phyloP scores from a whole-genome alignment of 768 basidiomycete species.

The Lactarius quietus region DNA sequence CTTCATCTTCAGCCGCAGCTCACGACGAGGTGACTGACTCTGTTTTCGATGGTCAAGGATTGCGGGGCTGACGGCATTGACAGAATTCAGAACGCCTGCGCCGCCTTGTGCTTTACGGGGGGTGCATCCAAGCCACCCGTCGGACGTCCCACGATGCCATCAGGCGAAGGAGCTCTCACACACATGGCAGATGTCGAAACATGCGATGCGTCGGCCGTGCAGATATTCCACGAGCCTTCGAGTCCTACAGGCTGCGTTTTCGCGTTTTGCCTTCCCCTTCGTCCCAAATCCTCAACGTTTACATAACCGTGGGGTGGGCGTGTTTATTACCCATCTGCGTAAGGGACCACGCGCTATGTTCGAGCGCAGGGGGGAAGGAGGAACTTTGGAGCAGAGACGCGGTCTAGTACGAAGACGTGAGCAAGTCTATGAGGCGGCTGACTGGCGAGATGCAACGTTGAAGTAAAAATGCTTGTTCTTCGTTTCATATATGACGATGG shows the following conservation, averaged over 20 bases:
- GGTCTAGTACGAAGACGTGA: slow-evolving; percentile 44
- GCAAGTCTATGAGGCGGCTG: slow-evolving; percentile 40
- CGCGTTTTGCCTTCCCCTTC: neutral
- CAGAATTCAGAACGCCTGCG: slow-evolving; percentile 60
- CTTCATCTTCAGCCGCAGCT: slow-evolving; percentile 92
- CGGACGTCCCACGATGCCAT: slow-evolving; percentile 75
- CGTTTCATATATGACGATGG: neutral
- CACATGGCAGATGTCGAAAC: slow-evolving; percentile 90
- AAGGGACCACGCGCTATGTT: no score
- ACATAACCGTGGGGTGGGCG: slow-evolving; percentile 42
- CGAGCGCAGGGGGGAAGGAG: slow-evolving; percentile 43
- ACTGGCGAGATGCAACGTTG: no score
- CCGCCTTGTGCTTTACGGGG: slow-evolving; percentile 87
- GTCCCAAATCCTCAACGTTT: neutral
- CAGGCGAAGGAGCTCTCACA: slow-evolving; percentile 75
- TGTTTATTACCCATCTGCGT: no score
- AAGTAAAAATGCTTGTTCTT: neutral
- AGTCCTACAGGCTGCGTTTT: slow-evolving; percentile 65
- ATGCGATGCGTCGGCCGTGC: slow-evolving; percentile 90
- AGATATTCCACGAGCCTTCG: slow-evolving; percentile 79
- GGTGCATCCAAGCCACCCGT: slow-evolving; percentile 76
- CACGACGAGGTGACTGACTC: slow-evolving; percentile 58
- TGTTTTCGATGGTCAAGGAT: neutral
- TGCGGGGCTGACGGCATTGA: neutral
- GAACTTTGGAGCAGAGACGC: slow-evolving; percentile 42